Base-by-base conservation (phyloP, 2,329 filamentous ascomycete species). In the Ramularia endophylla region DNA sequence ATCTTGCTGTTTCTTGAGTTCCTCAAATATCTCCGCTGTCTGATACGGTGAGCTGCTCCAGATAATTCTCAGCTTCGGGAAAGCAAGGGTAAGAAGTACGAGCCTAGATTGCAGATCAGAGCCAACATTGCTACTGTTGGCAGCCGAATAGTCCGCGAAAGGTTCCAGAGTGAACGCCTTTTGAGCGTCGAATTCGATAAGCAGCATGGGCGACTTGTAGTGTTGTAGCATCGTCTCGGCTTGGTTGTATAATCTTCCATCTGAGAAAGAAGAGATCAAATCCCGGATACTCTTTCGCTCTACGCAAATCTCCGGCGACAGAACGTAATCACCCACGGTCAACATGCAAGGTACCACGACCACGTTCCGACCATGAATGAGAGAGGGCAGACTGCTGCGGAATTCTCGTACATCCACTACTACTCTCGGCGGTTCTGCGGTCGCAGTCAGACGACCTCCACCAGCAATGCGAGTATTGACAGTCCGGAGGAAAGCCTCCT, bases 151-250 rank as follows among this genome's bases (percentile, higher is more conserved):
- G 46, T 74, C 71, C 1, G 69, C 65, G 45, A 74, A 74, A 0
- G 71, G 71, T 39, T 74, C 92, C 12, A 98, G 80, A 0, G 89
- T 97, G 65, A 98, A 98, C 3, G 87, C 90, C 64, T 94, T 95
- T 69, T 94, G 90, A 61, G 94, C 85, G 62, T 95, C 89, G 63
- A 98, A 98, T 65, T 98, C 92, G 58, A 98, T 97, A 32, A 98
- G 78, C 5, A 98, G 79, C 78, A 97, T 86, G 0, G 88, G 84
- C 51, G 68, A 81, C 58, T 84, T 84, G 76, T 98, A 98, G 67
- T 97, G 82, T 61, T 87, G 80, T 44, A 94, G 83, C 90, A 98
- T 97, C 35, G 85, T 81, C 65, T 97, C 90, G 29, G 85, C 84
- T 69, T 98, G 92, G 54, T 80, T 86, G 69, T 87, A 98, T 11